A percentile compares a stretch with the other conserved stretches of the same genome.
Conservation (phyloP, 2,329 filamentous ascomycete species). For the Lomentospora prolificans region DNA sequence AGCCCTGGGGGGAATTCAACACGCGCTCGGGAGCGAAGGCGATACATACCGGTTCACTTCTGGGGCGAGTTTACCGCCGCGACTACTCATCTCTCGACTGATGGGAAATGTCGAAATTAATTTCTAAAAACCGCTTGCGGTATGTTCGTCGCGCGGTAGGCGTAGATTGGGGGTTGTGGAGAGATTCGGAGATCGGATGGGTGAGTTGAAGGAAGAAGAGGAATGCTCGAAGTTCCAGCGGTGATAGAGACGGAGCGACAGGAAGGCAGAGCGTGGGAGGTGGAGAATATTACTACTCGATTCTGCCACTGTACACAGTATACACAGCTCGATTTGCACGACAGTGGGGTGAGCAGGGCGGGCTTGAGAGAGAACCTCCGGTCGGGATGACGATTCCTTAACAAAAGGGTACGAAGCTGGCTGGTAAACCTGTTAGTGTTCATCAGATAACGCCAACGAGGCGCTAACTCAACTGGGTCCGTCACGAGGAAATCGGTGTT, state of each 20-base stretch:
- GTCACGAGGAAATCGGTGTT: too few species aligned
- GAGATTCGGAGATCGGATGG: slow-evolving; percentile 3
- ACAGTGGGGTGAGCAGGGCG: not conserved
- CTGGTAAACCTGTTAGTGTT: not conserved
- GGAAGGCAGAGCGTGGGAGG: slow-evolving; percentile 3
- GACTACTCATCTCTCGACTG: slow-evolving; percentile 88
- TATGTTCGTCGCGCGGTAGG: slow-evolving; percentile 5
- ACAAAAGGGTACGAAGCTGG: not conserved
- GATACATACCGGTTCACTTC: slow-evolving; percentile 89
- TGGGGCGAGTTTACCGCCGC: slow-evolving; percentile 92
- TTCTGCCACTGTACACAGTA: not conserved
- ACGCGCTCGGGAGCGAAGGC: not conserved
- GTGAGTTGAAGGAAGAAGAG: slow-evolving; percentile 2
- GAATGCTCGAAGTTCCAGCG: slow-evolving; percentile 1
- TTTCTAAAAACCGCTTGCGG: slow-evolving; percentile 13
- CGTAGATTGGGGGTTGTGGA: not conserved
- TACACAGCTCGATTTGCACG: not conserved
- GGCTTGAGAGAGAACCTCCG: not conserved
- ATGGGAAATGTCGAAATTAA: slow-evolving; percentile 17
- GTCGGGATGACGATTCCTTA: not conserved
- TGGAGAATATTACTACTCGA: slow-evolving; percentile 8
- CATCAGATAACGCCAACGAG: too few species aligned
- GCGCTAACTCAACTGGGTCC: too few species aligned
- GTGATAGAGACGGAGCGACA: slow-evolving; percentile 6
- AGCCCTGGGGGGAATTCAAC: not conserved